Evolutionary conservation across 306 rosid genomes (phyloP), one percentile per base, ranked within the genome.

Genomic region (Rosa persica): DNA sequence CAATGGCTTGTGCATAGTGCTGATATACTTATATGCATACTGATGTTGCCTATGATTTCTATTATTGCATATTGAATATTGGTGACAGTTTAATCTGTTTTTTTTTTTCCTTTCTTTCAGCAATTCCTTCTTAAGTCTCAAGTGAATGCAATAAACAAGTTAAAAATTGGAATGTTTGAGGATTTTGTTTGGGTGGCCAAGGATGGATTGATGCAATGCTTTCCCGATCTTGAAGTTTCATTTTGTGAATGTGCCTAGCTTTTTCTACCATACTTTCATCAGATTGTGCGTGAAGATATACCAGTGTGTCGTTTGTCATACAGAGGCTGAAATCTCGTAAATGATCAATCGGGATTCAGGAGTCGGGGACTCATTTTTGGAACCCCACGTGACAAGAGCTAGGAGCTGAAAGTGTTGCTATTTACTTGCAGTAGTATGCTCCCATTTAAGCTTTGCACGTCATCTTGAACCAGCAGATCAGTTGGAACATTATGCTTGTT

Each of bases 101-200:
- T 7, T 72, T 47, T 42, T 6, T 66, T 61, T 75, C 55, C 38
- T 43, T 60, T 81, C 30, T 85, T 68, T 23, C 90, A 91, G 97
- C 82, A 79, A 76, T 92, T 91, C 85, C 87, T 94, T 87, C 89
- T 89, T 75, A 95, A 95, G 89, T 91, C 97, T 67, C 95, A 89
- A 89, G 96, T 95, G 76, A 86, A 89, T 68, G 97, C 91, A 25
- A 83, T 87, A 80, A 89, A 86, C 88, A 82, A 84, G 86, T 83
- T 61, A 68, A 38, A 83, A 76, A 75, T 89, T 51, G 77, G 57
- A 6, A 89, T 84, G 80, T 89, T 93, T 25, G 81, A 92, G 84
- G 93, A 94, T 83, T 89, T 82, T 84, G 92, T 80, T 40, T 92
- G 98, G 97, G 97, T 91, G 77, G 92, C 96, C 23, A 92, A 89